phyloP scores from a whole-genome alignment of 1,284 basidiomycete genomes.

The Ustilago nuda region DNA sequence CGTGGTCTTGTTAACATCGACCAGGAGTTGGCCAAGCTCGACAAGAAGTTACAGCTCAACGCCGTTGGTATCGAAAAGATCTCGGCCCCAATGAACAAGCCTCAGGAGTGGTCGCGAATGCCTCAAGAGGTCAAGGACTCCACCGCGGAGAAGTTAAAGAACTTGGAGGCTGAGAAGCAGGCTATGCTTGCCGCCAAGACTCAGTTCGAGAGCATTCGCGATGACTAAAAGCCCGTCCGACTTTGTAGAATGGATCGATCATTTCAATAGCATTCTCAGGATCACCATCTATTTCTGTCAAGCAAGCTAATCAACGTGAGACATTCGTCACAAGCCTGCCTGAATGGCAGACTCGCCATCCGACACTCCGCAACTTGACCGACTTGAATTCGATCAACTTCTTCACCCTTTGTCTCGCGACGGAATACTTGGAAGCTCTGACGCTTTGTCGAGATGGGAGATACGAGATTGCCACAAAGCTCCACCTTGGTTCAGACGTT shows the following conservation, averaged over 20 bases:
- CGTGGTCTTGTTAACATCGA: conserved; percentile 65
- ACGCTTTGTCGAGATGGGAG: no score
- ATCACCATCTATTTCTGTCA: background rate
- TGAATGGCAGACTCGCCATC: no score
- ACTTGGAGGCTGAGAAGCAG: conserved; percentile 53
- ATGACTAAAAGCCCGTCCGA: conserved; percentile 17
- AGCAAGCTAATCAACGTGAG: no score
- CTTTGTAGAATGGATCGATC: background rate
- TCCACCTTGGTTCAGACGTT: background rate
- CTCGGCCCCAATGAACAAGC: conserved; percentile 54
- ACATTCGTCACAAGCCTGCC: no score
- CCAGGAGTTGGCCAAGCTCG: conserved; percentile 62
- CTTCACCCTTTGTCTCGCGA: no score
- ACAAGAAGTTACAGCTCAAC: conserved; percentile 66
- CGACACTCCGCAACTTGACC: no score
- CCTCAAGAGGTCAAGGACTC: conserved; percentile 60
- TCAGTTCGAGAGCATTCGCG: conserved; percentile 64
- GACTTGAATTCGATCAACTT: no score
- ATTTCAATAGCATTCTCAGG: background rate
- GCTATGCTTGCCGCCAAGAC: conserved; percentile 57
- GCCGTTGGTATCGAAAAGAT: conserved; percentile 55
- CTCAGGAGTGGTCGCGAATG: conserved; percentile 59
- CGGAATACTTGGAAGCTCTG: no score
- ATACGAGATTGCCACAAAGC: no score
- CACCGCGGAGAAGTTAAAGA: conserved; percentile 57